Conservation (phyloP, 2,329 filamentous ascomycete genomes). For the Mollisiaceae sp. region DNA sequence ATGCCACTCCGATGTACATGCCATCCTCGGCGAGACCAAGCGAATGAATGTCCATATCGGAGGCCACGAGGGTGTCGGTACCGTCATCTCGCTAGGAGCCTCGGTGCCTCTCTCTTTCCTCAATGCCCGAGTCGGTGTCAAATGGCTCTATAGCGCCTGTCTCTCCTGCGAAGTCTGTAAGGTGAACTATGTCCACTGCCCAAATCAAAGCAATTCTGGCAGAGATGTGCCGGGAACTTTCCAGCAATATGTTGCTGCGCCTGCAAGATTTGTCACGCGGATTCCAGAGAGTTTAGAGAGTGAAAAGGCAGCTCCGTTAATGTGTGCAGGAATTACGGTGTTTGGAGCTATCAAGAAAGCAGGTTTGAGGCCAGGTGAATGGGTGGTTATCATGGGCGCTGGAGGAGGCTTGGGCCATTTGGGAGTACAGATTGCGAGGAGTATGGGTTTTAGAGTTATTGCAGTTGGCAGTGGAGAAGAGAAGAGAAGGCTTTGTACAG, state of each 20-base stretch:
- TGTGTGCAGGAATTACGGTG: constrained; percentile 76
- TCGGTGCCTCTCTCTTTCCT: constrained; percentile 56
- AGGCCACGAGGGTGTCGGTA: background rate
- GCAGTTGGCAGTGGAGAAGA: constrained; percentile 24
- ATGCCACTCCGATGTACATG: constrained; percentile 20
- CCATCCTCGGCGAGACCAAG: constrained; percentile 32
- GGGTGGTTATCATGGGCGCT: constrained; percentile 30
- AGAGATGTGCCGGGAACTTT: constrained; percentile 55
- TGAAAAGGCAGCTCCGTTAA: constrained; percentile 61
- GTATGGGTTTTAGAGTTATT: constrained; percentile 28
- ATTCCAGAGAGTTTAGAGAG: constrained; percentile 48
- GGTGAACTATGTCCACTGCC: constrained; percentile 52
- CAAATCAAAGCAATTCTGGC: constrained; percentile 61
- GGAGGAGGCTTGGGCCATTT: constrained; percentile 31
- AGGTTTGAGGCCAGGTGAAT: constrained; percentile 39
- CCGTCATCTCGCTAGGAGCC: constrained; percentile 8
- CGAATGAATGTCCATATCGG: constrained; percentile 15
- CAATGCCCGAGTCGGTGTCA: constrained; percentile 68
- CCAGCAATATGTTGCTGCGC: constrained; percentile 50
- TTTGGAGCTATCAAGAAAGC: constrained; percentile 67
- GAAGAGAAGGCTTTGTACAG: constrained; percentile 29
- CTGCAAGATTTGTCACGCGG: constrained; percentile 60
- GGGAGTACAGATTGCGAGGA: constrained; percentile 29
- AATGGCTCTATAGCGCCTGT: constrained; percentile 59
- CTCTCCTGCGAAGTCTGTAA: constrained; percentile 52